Conservation (phyloP, 306 rosid genomes). For the Vicia villosa region DNA sequence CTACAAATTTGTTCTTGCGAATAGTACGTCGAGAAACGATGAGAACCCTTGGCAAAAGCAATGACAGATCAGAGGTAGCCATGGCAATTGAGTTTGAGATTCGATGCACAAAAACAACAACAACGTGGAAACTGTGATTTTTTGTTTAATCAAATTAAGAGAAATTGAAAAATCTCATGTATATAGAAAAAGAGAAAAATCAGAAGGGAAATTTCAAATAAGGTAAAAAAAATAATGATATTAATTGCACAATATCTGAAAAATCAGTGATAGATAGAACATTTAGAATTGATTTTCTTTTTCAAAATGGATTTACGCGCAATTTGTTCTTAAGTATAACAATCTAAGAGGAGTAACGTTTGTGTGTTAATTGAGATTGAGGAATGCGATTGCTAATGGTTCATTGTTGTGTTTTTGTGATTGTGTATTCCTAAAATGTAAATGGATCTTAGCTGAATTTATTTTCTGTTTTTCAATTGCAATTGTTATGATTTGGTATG, state of each 20-base stretch:
- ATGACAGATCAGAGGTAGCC: constrained; percentile 39
- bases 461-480: no score
- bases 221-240: background rate
- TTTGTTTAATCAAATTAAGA: background rate
- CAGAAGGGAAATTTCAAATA: background rate
- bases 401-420: background rate
- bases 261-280: background rate
- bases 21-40: constrained; percentile 52
- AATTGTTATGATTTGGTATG: no score
- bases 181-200: background rate
- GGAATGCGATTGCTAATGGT: background rate
- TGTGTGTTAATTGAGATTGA: background rate
- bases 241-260: background rate
- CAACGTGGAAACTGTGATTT: constrained; percentile 13
- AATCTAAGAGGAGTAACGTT: background rate
- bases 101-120: background rate
- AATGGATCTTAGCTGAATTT: no score
- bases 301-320: background rate
- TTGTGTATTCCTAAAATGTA: constrained; percentile 9
- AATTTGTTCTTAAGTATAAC: background rate
- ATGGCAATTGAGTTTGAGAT: background rate
- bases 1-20: constrained; percentile 51
- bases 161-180: background rate
- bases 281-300: no score
- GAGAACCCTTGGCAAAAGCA: constrained; percentile 50